A percentile compares a stretch with the other conserved stretches of the same genome.
Evolutionary conservation across 768 basidiomycete species (phyloP).

Genomic region (Naganishia vaughanmartiniae): DNA sequence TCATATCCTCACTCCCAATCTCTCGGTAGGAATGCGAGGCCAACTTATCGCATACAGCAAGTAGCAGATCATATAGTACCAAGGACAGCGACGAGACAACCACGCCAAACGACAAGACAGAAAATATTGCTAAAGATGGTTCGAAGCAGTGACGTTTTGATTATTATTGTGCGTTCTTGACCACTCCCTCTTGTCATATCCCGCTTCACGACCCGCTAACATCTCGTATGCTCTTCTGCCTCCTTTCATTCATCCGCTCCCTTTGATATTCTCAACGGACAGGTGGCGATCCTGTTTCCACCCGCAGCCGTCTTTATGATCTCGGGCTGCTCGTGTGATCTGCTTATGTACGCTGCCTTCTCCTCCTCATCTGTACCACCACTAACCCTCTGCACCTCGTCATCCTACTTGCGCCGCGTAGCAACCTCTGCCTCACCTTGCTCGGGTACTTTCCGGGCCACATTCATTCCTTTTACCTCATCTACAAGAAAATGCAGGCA

Average conservation of each 20-base stretch:
- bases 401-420: neutral
- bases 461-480: constrained; percentile 45
- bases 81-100: too few relatives aligned
- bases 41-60: too few relatives aligned
- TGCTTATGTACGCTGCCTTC: constrained; percentile 40
- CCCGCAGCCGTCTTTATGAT: constrained; percentile 38
- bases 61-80: too few relatives aligned
- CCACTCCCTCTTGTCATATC: too few relatives aligned
- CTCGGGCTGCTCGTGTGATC: constrained; percentile 45
- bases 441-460: constrained; percentile 40
- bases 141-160: constrained; percentile 44
- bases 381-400: neutral
- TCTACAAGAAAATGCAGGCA: constrained; percentile 47
- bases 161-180: constrained; percentile 39
- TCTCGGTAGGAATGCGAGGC: too few relatives aligned
- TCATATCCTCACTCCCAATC: too few relatives aligned
- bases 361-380: neutral
- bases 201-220: neutral
- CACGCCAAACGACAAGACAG: too few relatives aligned
- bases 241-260: too few relatives aligned
- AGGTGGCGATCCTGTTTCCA: constrained; percentile 50
- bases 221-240: neutral
- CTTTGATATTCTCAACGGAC: neutral
- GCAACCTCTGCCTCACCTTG: constrained; percentile 29
- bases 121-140: constrained; percentile 36